A percentile compares a stretch with the other conserved stretches of the same genome.
Conservation (phyloP, 2,329 filamentous ascomycete genomes). For the Penicillium sp. region DNA sequence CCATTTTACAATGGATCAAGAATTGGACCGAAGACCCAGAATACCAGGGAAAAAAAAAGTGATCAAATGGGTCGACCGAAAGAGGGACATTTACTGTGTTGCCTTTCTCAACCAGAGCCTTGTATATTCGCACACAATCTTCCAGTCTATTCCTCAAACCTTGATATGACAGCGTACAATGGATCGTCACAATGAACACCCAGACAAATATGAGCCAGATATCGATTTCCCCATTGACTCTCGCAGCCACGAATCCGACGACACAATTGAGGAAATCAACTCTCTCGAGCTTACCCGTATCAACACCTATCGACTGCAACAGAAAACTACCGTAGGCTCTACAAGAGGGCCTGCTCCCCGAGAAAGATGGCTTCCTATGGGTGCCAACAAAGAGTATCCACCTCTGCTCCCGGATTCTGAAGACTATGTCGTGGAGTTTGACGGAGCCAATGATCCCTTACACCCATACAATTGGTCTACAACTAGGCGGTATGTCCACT, state of each 20-base stretch:
- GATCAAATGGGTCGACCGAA: not conserved
- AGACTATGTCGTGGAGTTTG: constrained; percentile 57
- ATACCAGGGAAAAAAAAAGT: not conserved
- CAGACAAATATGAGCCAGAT: constrained; percentile 4
- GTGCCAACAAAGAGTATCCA: constrained; percentile 49
- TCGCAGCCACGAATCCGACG: constrained; percentile 6
- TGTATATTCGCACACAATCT: not conserved
- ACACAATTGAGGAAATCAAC: constrained; percentile 9
- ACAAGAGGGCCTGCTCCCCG: constrained; percentile 5
- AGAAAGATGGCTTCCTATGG: constrained; percentile 26
- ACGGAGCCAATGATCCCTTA: constrained; percentile 50
- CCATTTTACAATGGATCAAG: constrained; percentile 4
- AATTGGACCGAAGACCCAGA: not conserved
- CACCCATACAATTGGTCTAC: constrained; percentile 54
- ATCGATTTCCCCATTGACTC: constrained; percentile 1
- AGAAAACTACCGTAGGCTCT: constrained; percentile 9
- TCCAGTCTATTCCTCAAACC: not conserved
- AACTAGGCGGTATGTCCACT: constrained; percentile 40
- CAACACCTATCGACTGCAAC: constrained; percentile 10
- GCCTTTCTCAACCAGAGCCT: not conserved
- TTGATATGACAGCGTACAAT: constrained; percentile 5
- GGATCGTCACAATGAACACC: not conserved
- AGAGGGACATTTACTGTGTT: constrained; percentile 1
- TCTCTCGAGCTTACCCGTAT: constrained; percentile 8
- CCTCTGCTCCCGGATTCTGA: constrained; percentile 49